Conservation (phyloP, 1,284 basidiomycete genomes). For the Austroboletus sp. region DNA sequence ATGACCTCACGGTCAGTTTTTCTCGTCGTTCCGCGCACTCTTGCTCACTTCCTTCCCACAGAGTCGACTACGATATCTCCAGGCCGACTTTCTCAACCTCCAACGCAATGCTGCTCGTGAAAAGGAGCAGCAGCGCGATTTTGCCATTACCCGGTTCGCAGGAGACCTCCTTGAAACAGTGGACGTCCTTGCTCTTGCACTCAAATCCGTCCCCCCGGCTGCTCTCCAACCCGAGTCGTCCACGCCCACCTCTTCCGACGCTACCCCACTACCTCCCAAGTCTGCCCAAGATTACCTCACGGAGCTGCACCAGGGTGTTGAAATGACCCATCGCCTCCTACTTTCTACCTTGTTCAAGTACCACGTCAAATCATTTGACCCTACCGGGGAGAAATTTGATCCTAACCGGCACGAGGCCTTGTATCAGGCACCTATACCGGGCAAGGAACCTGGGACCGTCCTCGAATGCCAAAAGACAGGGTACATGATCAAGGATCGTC, state of each 20-base stretch:
- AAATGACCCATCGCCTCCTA: constrained; percentile 86
- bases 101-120: constrained; percentile 87
- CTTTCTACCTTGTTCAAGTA: constrained; percentile 87
- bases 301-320: constrained; percentile 80
- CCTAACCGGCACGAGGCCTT: constrained; percentile 93
- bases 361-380: constrained; percentile 87
- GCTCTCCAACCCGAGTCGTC: constrained; percentile 34
- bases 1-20: constrained; percentile 65
- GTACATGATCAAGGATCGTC: constrained; percentile 87
- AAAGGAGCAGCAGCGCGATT: constrained; percentile 87
- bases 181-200: constrained; percentile 85
- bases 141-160: constrained; percentile 89
- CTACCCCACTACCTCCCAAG: constrained; percentile 39
- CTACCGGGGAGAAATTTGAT: constrained; percentile 88
- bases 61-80: constrained; percentile 80
- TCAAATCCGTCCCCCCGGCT: constrained; percentile 74
- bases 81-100: constrained; percentile 93
- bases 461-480: constrained; percentile 89
- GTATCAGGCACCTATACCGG: constrained; percentile 87
- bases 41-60: constrained; percentile 29
- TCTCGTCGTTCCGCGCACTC: neutral
- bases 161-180: constrained; percentile 84
- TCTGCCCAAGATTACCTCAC: constrained; percentile 55
- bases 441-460: constrained; percentile 83
- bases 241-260: constrained; percentile 25